Evolutionary conservation across 2,329 filamentous ascomycete genomes (phyloP).

Genomic region (Penicillium sp.): DNA sequence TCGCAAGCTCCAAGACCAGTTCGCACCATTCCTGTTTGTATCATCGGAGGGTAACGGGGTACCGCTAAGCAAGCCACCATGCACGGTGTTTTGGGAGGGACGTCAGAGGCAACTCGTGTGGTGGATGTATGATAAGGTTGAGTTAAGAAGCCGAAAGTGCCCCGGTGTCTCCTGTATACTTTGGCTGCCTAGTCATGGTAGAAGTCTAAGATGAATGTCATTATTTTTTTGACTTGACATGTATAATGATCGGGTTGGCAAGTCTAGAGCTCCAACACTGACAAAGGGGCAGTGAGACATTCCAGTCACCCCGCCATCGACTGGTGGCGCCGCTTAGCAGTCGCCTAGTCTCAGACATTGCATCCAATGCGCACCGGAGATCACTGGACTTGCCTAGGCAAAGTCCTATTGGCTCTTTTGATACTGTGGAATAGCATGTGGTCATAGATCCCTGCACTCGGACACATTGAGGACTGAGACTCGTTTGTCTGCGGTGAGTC

Average conservation of each 20-base stretch:
- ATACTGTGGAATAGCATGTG: not conserved
- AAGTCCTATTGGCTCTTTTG: not conserved
- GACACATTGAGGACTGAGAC: not conserved
- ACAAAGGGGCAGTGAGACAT: slow-evolving; percentile 13
- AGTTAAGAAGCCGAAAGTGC: not conserved
- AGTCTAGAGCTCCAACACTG: not conserved
- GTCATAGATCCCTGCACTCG: not conserved
- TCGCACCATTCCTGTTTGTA: slow-evolving; percentile 1
- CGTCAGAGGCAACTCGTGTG: slow-evolving; percentile 1
- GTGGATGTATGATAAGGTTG: not conserved
- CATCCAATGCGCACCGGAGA: slow-evolving; percentile 5
- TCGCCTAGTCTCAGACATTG: slow-evolving; percentile 9
- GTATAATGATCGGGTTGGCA: not conserved
- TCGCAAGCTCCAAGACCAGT: slow-evolving; percentile 4
- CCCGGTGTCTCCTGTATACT: not conserved
- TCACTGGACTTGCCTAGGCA: not conserved
- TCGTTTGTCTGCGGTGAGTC: not conserved
- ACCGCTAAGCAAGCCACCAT: slow-evolving; percentile 16
- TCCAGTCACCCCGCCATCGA: slow-evolving; percentile 1
- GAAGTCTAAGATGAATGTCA: not conserved
- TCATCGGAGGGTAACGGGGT: not conserved
- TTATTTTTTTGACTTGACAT: not conserved
- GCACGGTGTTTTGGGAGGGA: slow-evolving; percentile 3
- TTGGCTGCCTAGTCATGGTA: not conserved
- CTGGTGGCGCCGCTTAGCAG: slow-evolving; percentile 5